Evolutionary conservation across 2,329 filamentous ascomycete species (phyloP).

Genomic region (Trichoderma atroviride): DNA sequence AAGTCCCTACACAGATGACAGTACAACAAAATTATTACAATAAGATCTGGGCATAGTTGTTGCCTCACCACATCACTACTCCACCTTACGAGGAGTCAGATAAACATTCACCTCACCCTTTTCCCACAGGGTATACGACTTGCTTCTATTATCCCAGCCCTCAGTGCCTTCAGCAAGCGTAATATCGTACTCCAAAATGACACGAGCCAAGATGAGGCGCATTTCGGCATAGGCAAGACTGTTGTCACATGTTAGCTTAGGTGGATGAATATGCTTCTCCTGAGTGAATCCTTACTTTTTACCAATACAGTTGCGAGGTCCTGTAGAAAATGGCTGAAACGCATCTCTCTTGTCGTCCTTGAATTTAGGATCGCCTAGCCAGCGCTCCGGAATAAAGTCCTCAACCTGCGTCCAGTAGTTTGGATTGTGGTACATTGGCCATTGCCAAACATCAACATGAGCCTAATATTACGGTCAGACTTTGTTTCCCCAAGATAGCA

Average conservation of each 20-base stretch:
- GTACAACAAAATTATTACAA: neutral
- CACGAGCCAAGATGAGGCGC: slow-evolving; percentile 34
- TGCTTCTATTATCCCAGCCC: slow-evolving; percentile 19
- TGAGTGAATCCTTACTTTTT: slow-evolving; percentile 34
- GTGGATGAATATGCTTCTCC: neutral
- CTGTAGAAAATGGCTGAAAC: slow-evolving; percentile 37
- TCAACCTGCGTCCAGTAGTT: slow-evolving; percentile 39
- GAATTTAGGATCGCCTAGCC: slow-evolving; percentile 34
- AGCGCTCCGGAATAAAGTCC: slow-evolving; percentile 45
- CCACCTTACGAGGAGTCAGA: slow-evolving; percentile 16
- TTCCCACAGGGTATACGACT: slow-evolving; percentile 22
- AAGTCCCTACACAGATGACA: neutral
- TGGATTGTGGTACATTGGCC: slow-evolving; percentile 40
- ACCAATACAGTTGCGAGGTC: slow-evolving; percentile 39
- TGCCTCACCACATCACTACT: neutral
- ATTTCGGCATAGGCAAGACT: slow-evolving; percentile 40
- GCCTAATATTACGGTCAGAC: slow-evolving; percentile 28
- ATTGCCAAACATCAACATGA: slow-evolving; percentile 42
- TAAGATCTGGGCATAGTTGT: neutral
- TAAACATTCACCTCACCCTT: slow-evolving; percentile 24
- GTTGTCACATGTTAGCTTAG: neutral
- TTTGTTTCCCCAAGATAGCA: neutral
- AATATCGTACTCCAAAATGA: slow-evolving; percentile 37
- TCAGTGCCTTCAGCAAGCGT: slow-evolving; percentile 30
- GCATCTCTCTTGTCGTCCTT: slow-evolving; percentile 33